A percentile compares a stretch with the other conserved stretches of the same genome.
phyloP scores from a whole-genome alignment of 768 basidiomycete species.

The Dioszegia aurantiaca region DNA sequence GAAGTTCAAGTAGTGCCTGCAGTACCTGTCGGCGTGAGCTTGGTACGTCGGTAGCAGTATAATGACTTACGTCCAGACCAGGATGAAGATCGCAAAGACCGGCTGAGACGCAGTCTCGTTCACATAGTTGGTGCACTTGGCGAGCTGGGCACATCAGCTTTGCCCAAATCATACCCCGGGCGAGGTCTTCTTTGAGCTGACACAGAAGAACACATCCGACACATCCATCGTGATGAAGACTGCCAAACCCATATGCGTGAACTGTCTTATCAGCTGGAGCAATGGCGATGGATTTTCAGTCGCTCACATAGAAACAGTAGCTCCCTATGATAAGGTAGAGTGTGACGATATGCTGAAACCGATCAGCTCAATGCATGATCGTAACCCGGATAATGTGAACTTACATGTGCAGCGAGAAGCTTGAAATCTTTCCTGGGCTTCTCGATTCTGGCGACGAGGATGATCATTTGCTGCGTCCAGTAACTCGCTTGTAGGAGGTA shows the following conservation, averaged over 20 bases:
- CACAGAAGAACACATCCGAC: too few relatives aligned
- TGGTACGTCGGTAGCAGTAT: background rate
- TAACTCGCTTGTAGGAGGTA: conserved; percentile 91
- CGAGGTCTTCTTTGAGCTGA: too few relatives aligned
- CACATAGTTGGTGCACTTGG: conserved; percentile 86
- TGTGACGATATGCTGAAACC: conserved; percentile 73
- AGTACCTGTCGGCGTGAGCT: conserved; percentile 61
- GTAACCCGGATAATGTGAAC: conserved; percentile 6
- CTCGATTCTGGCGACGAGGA: conserved; percentile 78
- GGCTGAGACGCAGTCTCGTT: conserved; percentile 61
- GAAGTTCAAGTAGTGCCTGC: conserved; percentile 87
- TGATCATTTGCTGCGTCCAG: conserved; percentile 89
- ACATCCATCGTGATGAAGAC: too few relatives aligned
- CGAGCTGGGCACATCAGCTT: too few relatives aligned
- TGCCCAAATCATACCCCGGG: too few relatives aligned
- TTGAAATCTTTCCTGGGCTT: conserved; percentile 88
- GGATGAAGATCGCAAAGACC: conserved; percentile 65
- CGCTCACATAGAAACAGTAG: conserved; percentile 21
- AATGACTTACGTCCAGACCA: conserved; percentile 78
- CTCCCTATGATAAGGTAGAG: conserved; percentile 86
- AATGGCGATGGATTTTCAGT: too few relatives aligned
- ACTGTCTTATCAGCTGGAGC: too few relatives aligned
- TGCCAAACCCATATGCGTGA: too few relatives aligned
- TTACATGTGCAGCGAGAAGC: conserved; percentile 74
- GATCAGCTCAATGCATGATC: background rate